phyloP scores from a whole-genome alignment of 2,329 filamentous ascomycete species.

The Fusarium sacchari region DNA sequence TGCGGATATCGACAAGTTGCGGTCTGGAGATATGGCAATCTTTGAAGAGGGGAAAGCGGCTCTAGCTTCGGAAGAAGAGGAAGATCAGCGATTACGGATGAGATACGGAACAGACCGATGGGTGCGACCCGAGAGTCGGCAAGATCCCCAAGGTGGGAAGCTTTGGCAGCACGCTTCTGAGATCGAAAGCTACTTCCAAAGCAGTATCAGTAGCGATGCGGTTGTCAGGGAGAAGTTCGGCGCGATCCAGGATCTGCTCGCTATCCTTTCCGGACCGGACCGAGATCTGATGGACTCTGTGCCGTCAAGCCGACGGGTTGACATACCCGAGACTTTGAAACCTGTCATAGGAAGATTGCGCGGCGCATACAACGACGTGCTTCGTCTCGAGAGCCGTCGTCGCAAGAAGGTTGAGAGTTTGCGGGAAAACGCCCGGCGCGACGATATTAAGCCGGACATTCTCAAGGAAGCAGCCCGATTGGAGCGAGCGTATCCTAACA shows the following conservation, averaged over 20 bases:
- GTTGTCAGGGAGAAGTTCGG: slow-evolving; percentile 81
- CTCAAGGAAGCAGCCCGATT: slow-evolving; percentile 84
- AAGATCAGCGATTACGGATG: slow-evolving; percentile 78
- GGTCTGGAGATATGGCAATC: slow-evolving; percentile 77
- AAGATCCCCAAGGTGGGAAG: slow-evolving; percentile 73
- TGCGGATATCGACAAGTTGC: slow-evolving; percentile 90
- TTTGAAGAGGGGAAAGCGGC: slow-evolving; percentile 87
- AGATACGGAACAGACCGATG: slow-evolving; percentile 91
- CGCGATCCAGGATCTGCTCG: slow-evolving; percentile 78
- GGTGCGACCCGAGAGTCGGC: slow-evolving; percentile 74
- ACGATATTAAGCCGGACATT: slow-evolving; percentile 90
- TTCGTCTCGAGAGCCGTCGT: slow-evolving; percentile 82
- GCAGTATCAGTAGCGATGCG: slow-evolving; percentile 64
- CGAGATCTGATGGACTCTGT: slow-evolving; percentile 87
- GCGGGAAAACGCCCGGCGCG: slow-evolving; percentile 80
- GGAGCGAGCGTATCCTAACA: slow-evolving; percentile 86
- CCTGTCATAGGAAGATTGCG: slow-evolving; percentile 80
- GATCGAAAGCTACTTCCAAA: slow-evolving; percentile 86
- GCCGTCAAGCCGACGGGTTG: slow-evolving; percentile 81
- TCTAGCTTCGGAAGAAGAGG: slow-evolving; percentile 80
- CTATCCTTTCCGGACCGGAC: slow-evolving; percentile 81
- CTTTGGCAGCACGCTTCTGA: slow-evolving; percentile 80
- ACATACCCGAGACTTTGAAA: slow-evolving; percentile 83
- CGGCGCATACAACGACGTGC: slow-evolving; percentile 84
- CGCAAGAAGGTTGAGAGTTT: slow-evolving; percentile 82